Base-by-base conservation (phyloP, 108 stramenopile genomes). In the Chaetoceros muelleri region DNA sequence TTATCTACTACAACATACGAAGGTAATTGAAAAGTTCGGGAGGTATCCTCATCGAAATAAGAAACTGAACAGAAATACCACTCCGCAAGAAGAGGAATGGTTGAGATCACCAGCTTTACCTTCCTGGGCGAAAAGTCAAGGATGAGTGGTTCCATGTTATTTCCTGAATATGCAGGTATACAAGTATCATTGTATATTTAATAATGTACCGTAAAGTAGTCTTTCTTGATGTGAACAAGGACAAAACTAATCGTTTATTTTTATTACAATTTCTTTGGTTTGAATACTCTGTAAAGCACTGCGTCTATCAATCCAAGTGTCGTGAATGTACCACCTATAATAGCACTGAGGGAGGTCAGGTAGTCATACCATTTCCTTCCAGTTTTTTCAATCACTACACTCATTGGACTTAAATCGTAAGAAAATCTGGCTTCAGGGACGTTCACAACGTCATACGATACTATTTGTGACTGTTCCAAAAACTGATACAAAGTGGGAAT, bases 281-380 rank as follows among this genome's bases (percentile, higher is more conserved):
- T 98, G 54, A 98, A 76, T 30, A 94, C 83, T 65, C 78, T 90
- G 77, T 90, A 83, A 34, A 98, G 71, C 2, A 84, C 72, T 23
- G 85, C 88, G 78, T 96, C 93, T 28, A 98, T 85, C 61, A 98
- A 70, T 21, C 97, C 97, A 30, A 98, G 62, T 1, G 95, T 95
- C 17, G 97, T 98, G 64, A 95, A 98, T n/a, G 95, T 95, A 28
- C 97, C 97, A 51, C 97, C 97, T 45, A 98, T 92, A 55, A 96
- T 95, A 40, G 98, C 98, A 63, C 87, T 87, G 54, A 98, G 60
- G 61, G 80, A 90, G 0, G 95, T 98, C 47, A 96, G 49, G 60
- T 96, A 98, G 46, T 96, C 95, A 55, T 98, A 98, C 98, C 93
- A 93, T 58, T 75, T 77, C 20, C 79, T 67, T 26, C 82, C 82